These are phyloP conservation scores for Rehmannia glutinosa DNA, from an alignment of 257 asterid genomes.

Conservation along the genomic window DNA sequence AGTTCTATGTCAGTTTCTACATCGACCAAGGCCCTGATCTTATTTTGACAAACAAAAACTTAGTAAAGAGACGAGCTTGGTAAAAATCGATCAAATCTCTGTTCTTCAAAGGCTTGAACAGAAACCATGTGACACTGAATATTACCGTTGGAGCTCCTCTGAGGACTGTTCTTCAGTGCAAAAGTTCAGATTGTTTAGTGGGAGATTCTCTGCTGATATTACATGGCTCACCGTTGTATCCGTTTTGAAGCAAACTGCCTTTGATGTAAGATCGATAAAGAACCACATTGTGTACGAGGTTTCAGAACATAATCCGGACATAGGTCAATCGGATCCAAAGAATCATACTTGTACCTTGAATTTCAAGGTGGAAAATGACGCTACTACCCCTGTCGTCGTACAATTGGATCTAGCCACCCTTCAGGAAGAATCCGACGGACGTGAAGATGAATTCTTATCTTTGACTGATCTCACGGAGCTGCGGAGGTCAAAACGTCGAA, in stretches of 20 bases:
- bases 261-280: conserved; percentile 54
- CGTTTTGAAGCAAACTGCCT: conserved; percentile 45
- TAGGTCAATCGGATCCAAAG: conserved; percentile 9
- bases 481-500: conserved; percentile 79
- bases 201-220: conserved; percentile 61
- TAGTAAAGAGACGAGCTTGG: conserved; percentile 39
- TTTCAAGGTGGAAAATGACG: conserved; percentile 61
- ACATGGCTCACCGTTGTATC: conserved; percentile 81
- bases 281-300: conserved; percentile 64
- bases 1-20: conserved; percentile 66
- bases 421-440: conserved; percentile 19
- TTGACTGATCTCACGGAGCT: conserved; percentile 40
- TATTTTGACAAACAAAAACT: conserved; percentile 37
- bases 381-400: conserved; percentile 37
- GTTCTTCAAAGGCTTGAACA: conserved; percentile 71
- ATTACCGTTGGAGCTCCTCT: conserved; percentile 71
- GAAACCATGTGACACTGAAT: conserved; percentile 51
- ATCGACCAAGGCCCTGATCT: conserved; percentile 64
- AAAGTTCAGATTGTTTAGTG: conserved; percentile 45
- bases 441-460: conserved; percentile 33
- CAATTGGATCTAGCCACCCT: conserved; percentile 28
- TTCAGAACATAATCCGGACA: conserved; percentile 30
- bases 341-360: conserved; percentile 35
- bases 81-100: conserved; percentile 45
- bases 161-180: conserved; percentile 73